phyloP scores from a whole-genome alignment of 352 stramenopile species.

The Globisporangium rhizosaccharum region DNA sequence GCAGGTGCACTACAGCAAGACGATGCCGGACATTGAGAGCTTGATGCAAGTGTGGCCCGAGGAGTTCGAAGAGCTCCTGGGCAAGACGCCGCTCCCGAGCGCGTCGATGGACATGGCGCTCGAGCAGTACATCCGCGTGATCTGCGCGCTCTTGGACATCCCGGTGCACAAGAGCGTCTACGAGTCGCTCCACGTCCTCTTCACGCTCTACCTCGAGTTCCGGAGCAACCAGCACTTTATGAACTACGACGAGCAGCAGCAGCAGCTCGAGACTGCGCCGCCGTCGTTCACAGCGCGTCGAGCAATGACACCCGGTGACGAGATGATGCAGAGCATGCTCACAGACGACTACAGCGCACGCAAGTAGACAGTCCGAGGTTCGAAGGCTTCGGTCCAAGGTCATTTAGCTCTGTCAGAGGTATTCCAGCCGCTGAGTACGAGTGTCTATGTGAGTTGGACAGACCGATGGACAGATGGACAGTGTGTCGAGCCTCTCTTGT shows the following conservation, averaged over 20 bases:
- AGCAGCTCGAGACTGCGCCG: conserved; percentile 11
- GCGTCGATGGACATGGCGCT: conserved; percentile 90
- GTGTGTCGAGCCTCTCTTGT: neutral
- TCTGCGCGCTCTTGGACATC: conserved; percentile 93
- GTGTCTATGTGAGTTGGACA: too few species aligned
- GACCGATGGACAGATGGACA: too few species aligned
- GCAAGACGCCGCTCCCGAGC: conserved; percentile 62
- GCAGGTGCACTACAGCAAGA: conserved; percentile 91
- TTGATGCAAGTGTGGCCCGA: conserved; percentile 92
- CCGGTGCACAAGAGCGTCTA: conserved; percentile 93
- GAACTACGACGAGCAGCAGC: conserved; percentile 60
- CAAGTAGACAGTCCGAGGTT: conserved; percentile 18
- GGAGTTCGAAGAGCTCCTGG: conserved; percentile 79
- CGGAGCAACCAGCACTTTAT: conserved; percentile 92
- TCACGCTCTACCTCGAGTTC: conserved; percentile 93
- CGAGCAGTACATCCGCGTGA: conserved; percentile 90
- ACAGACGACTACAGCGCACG: conserved; percentile 28
- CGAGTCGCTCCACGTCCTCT: conserved; percentile 93
- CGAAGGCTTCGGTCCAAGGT: neutral
- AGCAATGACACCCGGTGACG: conserved; percentile 13
- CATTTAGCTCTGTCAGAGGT: too few species aligned
- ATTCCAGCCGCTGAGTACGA: neutral
- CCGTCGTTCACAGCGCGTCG: conserved; percentile 34
- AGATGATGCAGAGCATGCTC: conserved; percentile 17
- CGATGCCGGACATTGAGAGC: conserved; percentile 93